A percentile compares a stretch with the other conserved stretches of the same genome.
Evolutionary conservation across 2,329 filamentous ascomycete species (phyloP).

Genomic region (Phoma herbarum): DNA sequence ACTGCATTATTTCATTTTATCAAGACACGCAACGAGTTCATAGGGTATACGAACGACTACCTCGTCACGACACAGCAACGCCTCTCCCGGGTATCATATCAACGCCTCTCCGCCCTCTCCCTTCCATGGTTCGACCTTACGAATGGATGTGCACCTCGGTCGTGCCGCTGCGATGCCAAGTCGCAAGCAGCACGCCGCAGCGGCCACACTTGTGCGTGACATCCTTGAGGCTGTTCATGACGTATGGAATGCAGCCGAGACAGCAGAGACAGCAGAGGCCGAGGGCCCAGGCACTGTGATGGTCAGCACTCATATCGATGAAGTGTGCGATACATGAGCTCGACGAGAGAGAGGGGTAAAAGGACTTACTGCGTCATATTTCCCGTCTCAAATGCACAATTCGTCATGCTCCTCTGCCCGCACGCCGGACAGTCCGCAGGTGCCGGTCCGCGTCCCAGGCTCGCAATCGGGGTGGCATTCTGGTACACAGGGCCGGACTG

Average conservation of each 20-base stretch:
- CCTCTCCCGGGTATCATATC: too few species aligned
- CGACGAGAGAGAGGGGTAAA: not conserved
- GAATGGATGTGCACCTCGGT: constrained; percentile 56
- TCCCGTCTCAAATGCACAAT: constrained; percentile 45
- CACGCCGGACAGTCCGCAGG: constrained; percentile 61
- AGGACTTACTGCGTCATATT: constrained; percentile 54
- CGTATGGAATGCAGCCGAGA: constrained; percentile 60
- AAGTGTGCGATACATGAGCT: too few species aligned
- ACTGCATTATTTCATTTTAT: too few species aligned
- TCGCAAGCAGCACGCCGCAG: constrained; percentile 57
- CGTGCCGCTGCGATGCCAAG: constrained; percentile 59
- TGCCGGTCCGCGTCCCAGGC: constrained; percentile 46
- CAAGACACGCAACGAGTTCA: too few species aligned
- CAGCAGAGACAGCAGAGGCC: constrained; percentile 55
- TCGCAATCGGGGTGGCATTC: constrained; percentile 47
- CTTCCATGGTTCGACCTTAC: too few species aligned
- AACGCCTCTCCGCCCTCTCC: too few species aligned
- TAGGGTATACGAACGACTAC: too few species aligned
- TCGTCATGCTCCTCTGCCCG: constrained; percentile 53
- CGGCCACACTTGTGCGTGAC: constrained; percentile 59
- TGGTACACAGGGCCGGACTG: constrained; percentile 47
- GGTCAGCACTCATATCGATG: constrained; percentile 15
- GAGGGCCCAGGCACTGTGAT: constrained; percentile 56
- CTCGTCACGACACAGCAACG: too few species aligned
- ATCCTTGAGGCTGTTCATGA: constrained; percentile 59